Conservation (phyloP, 2,329 filamentous ascomycete genomes). For the Colletotrichum phormii region DNA sequence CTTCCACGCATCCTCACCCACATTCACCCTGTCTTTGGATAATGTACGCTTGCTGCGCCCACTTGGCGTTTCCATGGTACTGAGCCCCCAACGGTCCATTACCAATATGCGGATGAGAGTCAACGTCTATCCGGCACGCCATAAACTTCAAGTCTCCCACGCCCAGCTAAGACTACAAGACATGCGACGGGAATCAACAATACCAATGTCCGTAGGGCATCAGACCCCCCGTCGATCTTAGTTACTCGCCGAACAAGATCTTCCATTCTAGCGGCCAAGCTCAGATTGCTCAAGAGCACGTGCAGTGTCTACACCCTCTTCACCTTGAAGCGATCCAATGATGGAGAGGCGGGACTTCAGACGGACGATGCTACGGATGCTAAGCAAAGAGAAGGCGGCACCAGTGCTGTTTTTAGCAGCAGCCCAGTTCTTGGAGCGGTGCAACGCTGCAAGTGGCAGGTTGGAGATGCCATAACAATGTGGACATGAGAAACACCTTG, state of each 20-base stretch:
- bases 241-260: conserved; percentile 17
- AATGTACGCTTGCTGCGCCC: neutral
- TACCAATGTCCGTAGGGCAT: neutral
- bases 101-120: neutral
- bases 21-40: neutral
- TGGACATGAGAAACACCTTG: neutral
- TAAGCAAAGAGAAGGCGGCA: neutral
- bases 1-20: neutral
- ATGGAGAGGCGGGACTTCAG: neutral
- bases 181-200: neutral
- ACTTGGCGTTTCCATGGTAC: neutral
- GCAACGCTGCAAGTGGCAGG: neutral
- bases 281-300: conserved; percentile 1
- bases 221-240: conserved; percentile 15
- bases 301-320: conserved; percentile 4
- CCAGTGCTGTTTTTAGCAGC: conserved; percentile 5
- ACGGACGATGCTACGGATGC: neutral
- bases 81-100: neutral
- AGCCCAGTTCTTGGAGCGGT: neutral
- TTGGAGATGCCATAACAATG: neutral
- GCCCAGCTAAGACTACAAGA: neutral
- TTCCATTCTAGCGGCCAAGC: conserved; percentile 14
- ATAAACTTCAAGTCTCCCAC: neutral
- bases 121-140: neutral
- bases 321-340: conserved; percentile 6